These are phyloP conservation scores for Infundibulicybe gibba DNA, from an alignment of 768 basidiomycete species.

Conservation along the genomic window DNA sequence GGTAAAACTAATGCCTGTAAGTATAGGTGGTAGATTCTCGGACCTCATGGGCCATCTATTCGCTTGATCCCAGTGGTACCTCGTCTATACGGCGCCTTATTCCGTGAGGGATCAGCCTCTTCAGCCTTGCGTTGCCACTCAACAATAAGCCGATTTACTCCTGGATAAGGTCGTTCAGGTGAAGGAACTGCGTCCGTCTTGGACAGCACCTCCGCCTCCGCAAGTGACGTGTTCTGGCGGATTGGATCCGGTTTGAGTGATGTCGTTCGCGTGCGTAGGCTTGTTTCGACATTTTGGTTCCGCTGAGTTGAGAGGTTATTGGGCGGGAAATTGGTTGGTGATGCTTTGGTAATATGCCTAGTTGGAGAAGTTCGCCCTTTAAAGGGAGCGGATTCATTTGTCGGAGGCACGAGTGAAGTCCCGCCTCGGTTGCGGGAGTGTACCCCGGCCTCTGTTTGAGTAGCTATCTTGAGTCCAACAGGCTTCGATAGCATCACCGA, in stretches of 20 bases:
- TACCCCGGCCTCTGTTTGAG: conserved; percentile 7
- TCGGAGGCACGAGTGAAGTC: not conserved
- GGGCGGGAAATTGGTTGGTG: not conserved
- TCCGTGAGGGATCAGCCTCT: conserved; percentile 42
- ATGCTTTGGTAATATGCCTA: not conserved
- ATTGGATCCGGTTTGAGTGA: conserved; percentile 24
- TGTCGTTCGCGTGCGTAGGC: conserved; percentile 20
- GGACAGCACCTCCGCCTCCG: conserved; percentile 8
- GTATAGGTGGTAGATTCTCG: too few species aligned
- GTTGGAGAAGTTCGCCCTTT: conserved; percentile 4
- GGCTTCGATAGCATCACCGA: conserved; percentile 16
- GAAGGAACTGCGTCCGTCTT: conserved; percentile 49
- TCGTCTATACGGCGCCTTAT: conserved; percentile 2
- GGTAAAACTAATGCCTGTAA: too few species aligned
- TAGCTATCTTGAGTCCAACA: conserved; percentile 5
- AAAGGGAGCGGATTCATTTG: conserved; percentile 2
- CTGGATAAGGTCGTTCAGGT: conserved; percentile 76
- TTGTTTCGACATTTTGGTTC: conserved; percentile 11
- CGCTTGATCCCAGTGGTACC: not conserved
- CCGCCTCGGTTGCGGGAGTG: conserved; percentile 5
- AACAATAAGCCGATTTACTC: conserved; percentile 82
- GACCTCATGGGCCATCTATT: not conserved
- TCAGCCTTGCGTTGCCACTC: conserved; percentile 84
- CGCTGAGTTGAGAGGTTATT: conserved; percentile 5
- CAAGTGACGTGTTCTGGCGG: conserved; percentile 12